Percentiles rank a stretch among this genome's conserved stretches.
Evolutionary conservation across 306 rosid genomes (phyloP).

Genomic region (Vigna mungo): DNA sequence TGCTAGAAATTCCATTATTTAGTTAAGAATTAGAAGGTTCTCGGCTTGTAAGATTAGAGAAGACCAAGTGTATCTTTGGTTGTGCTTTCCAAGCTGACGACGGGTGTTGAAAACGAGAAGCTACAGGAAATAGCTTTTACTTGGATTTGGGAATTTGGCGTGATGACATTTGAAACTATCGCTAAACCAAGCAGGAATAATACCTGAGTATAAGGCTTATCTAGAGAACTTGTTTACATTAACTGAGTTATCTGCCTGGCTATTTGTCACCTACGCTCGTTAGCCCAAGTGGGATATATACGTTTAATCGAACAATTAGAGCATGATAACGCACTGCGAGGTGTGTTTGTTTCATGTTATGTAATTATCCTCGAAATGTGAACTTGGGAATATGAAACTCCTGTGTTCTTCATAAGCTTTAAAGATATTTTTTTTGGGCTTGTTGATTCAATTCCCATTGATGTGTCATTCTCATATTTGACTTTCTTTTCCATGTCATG

Average conservation of each 20-base stretch:
- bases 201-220: constrained; percentile 3
- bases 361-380: background rate
- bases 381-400: background rate
- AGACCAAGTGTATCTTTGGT: background rate
- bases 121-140: background rate
- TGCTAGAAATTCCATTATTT: background rate
- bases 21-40: background rate
- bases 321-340: background rate
- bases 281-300: constrained; percentile 11
- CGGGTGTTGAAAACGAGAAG: background rate
- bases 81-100: background rate
- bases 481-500: background rate
- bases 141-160: background rate
- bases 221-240: constrained; percentile 10
- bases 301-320: background rate
- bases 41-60: background rate
- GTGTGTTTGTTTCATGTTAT: background rate
- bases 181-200: background rate
- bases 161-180: background rate
- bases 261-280: constrained; percentile 16
- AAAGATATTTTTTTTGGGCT: background rate
- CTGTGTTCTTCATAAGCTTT: background rate
- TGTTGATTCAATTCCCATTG: background rate
- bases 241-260: constrained; percentile 20
- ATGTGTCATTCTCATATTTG: background rate